Conservation (phyloP, 75 land plant genomes). For the Ceratopteris richardii region DNA sequence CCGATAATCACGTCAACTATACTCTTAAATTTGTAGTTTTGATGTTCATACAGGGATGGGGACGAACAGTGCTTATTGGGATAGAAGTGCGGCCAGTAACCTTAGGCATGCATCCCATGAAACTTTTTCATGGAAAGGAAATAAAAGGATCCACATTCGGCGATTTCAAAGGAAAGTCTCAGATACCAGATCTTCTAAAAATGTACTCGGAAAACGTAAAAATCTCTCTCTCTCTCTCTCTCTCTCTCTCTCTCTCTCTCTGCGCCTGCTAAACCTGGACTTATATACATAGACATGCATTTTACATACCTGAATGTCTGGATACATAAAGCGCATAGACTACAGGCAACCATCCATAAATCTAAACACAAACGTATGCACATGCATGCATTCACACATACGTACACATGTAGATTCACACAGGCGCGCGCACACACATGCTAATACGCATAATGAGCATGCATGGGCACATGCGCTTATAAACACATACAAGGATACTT, state of each 20-base stretch:
- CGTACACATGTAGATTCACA: no score
- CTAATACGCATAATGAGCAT: no score
- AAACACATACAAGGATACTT: no score
- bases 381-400: no score
- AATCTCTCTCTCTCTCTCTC: no score
- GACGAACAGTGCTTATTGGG: constrained; percentile 62
- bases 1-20: no score
- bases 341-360: no score
- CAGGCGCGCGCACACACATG: no score
- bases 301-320: not conserved
- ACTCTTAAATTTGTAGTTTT: no score
- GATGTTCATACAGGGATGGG: constrained; percentile 73
- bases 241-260: not conserved
- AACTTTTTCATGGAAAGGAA: constrained; percentile 42
- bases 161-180: constrained; percentile 58
- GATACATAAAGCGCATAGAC: no score
- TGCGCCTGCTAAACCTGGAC: not conserved
- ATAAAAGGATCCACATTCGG: constrained; percentile 59
- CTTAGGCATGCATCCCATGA: constrained; percentile 18
- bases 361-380: no score
- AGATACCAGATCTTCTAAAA: constrained; percentile 47
- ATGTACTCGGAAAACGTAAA: constrained; percentile 58
- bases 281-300: not conserved
- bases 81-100: constrained; percentile 38
- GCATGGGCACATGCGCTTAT: no score